Evolutionary conservation across 73 alveolate species (phyloP), one percentile per base, ranked within the genome.

Genomic region (Stentor coeruleus): DNA sequence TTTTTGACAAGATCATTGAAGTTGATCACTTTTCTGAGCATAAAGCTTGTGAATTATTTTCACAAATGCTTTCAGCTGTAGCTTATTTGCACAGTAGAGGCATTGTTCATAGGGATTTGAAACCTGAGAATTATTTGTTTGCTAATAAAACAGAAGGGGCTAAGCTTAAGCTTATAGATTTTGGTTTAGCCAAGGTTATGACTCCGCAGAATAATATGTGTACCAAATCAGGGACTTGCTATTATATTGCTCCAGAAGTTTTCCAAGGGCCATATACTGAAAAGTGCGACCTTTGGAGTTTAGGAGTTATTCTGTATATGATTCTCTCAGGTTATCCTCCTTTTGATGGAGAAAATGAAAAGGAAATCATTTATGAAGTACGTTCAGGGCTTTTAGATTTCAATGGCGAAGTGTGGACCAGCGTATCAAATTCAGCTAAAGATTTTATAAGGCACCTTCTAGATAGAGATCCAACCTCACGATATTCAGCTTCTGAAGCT

Each of bases 191-290:
- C 33, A 88, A 88, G 41, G 60, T 57, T 57, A 86, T 88, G 6
- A 38, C 77, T 3, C 57, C 60, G 57, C 59, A 81, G 15, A 86
- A 59, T 38, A 39, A 72, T 20, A 88, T 88, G 94, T 72, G 57
- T 35, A 83, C 90, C 3, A 82, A 82, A 3, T 83, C 82, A 41
- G 98, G 98, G 72, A 93, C 98, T 4, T 93, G 97, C 30, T 94
- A 90, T 86, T 94, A 94, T 59, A 90, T 94, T 11, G 97, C 98
- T 2, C 98, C 98, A 6, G 98, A 94, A 81, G 98, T 94, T 35
- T 82, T 94, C 28, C 72, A 86, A 74, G 95, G 94, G 38, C 82
- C 86, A 59, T 94, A 94, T 86, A 76, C 89, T 79, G 87, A 89
- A 55, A 79, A 90, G 82, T 92, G 97, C 77, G 98, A 94, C 85